phyloP scores from a whole-genome alignment of 2,329 filamentous ascomycete species.

The Scortechinia acanthostroma region DNA sequence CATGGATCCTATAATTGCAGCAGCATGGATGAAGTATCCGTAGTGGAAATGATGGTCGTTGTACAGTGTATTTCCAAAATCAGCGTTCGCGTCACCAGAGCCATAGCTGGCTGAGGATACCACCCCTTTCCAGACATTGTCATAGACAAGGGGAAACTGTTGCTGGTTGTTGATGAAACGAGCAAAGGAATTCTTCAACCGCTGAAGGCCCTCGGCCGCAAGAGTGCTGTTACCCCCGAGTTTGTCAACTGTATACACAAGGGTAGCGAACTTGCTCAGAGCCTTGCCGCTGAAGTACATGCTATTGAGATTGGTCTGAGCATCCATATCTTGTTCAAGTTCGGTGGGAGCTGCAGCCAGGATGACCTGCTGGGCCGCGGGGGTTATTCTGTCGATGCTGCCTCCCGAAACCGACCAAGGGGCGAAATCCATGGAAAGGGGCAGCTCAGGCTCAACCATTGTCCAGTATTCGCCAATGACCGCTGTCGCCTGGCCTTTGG shows the following conservation, averaged over 20 bases:
- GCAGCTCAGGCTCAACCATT: slow-evolving; percentile 42
- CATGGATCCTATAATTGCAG: slow-evolving; percentile 14
- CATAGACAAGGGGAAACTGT: slow-evolving; percentile 15
- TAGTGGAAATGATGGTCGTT: slow-evolving; percentile 20
- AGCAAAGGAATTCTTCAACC: slow-evolving; percentile 31
- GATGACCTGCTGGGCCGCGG: slow-evolving; percentile 17
- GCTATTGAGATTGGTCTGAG: slow-evolving; percentile 43
- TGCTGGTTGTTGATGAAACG: slow-evolving; percentile 33
- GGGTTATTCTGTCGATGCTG: not conserved
- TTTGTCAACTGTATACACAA: slow-evolving; percentile 34
- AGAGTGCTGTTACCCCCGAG: slow-evolving; percentile 23
- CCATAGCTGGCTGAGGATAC: slow-evolving; percentile 10
- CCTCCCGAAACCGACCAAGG: slow-evolving; percentile 42
- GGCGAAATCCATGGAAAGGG: slow-evolving; percentile 44
- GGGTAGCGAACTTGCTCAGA: slow-evolving; percentile 36
- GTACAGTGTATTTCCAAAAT: slow-evolving; percentile 16
- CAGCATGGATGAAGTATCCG: slow-evolving; percentile 13
- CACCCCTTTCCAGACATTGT: slow-evolving; percentile 13
- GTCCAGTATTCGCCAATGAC: slow-evolving; percentile 43
- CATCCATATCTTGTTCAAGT: slow-evolving; percentile 40
- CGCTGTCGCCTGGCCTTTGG: slow-evolving; percentile 50
- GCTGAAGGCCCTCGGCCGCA: slow-evolving; percentile 23
- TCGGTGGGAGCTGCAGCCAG: slow-evolving; percentile 37
- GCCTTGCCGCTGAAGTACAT: slow-evolving; percentile 57
- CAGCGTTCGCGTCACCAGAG: slow-evolving; percentile 9